A percentile compares a stretch with the other conserved stretches of the same genome.
Conservation (phyloP, 2,329 filamentous ascomycete species). For the Alternaria solani region DNA sequence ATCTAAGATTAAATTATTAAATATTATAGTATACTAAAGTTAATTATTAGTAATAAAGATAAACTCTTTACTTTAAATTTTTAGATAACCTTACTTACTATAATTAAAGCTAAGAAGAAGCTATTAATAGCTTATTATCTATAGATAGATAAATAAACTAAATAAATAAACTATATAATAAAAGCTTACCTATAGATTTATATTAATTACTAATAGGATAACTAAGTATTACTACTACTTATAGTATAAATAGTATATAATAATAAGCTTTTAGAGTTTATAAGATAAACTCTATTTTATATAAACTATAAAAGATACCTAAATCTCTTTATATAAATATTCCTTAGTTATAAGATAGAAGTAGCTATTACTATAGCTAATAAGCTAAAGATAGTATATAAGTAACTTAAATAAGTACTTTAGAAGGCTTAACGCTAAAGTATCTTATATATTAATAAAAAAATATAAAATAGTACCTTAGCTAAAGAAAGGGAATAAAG, state of each 20-base stretch:
- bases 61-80: constrained; percentile 7
- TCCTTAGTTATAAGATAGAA: no score
- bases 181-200: no score
- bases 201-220: no score
- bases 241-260: no score
- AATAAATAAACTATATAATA: no score
- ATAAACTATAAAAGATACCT: no score
- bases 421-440: not conserved
- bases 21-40: not conserved
- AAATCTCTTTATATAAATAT: no score
- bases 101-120: not conserved
- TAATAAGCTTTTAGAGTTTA: no score
- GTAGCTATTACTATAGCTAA: not conserved
- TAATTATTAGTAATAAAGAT: constrained; percentile 10
- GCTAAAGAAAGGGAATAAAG: not conserved
- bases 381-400: not conserved
- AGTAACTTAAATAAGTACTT: not conserved
- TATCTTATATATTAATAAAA: not conserved
- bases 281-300: no score
- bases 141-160: constrained; percentile 9
- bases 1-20: not conserved
- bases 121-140: constrained; percentile 15
- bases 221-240: no score
- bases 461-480: not conserved
- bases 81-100: not conserved